Base-by-base conservation (phyloP, 73 alveolate species). In the Paramecium octaurelia region DNA sequence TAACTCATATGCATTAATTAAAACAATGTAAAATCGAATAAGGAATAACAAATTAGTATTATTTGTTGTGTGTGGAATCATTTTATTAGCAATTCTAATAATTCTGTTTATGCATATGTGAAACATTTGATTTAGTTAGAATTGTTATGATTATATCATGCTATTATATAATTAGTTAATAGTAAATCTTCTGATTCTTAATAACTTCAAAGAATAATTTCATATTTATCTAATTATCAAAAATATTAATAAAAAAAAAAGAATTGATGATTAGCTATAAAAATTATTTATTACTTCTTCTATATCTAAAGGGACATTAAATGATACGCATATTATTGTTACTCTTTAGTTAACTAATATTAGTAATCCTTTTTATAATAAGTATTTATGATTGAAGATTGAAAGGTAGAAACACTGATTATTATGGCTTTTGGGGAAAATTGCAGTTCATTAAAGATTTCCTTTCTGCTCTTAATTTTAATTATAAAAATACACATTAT, bases 21-120 rank as follows among this genome's bases (percentile, higher is more conserved):
- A 73, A 73, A 73, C 35, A 35, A 73, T 73, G 87, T 21, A 73
- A 73, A 27, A 73, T 73, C 36, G 87, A 73, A 73, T 73, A 16
- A 73, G 59, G 21, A 18, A 73, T 36, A 73, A 73, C 36, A 73
- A 43, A 73, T 36, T 73, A 40, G 87, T 73, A 16, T 8, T 73
- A 12, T 73, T 29, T 73, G 60, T 34, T 8, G 87, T 73, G 6
- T 16, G 60, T 12, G 87, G 87, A 34, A 73, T 73, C 12, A 8
- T 73, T 14, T 40, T 73, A 14, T 35, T 38, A 14, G 87, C 87
- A 20, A 29, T 73, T n/a, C 60, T 73, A 18, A 73, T 73, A 10
- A 73, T 38, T 14, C 5, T 73, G 14, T 73, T 35, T 36, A 64
- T 64, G 84, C 54, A 24, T 24, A 24, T 64, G 27, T 64, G 84